Evolutionary conservation across 257 asterid genomes (phyloP).

Genomic region (Apocynum venetum): DNA sequence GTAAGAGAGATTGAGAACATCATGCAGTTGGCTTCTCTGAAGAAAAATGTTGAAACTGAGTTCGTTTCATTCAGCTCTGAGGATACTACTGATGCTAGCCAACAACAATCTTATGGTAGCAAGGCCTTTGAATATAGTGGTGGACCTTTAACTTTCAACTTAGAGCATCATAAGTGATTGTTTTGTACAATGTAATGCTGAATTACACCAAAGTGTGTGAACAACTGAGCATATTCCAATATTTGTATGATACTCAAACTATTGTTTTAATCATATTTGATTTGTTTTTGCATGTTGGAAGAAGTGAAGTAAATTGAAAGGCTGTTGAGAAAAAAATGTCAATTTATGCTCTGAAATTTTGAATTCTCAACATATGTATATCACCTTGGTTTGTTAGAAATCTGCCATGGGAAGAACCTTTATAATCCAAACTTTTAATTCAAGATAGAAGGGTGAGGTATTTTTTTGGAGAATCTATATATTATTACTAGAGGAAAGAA

Average conservation of each 20-base stretch:
- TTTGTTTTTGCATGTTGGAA: not conserved
- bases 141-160: constrained; percentile 40
- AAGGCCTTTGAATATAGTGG: constrained; percentile 57
- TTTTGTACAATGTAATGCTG: not conserved
- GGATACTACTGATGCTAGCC: constrained; percentile 40
- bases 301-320: not conserved
- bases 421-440: not conserved
- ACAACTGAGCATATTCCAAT: not conserved
- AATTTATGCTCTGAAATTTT: not conserved
- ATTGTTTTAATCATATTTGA: not conserved
- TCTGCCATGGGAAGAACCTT: not conserved
- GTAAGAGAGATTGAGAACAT: constrained; percentile 74
- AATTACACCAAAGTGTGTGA: not conserved
- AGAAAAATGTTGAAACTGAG: constrained; percentile 19
- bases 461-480: too few species aligned
- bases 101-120: constrained; percentile 35
- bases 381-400: not conserved
- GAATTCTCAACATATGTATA: not conserved
- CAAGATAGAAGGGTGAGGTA: too few species aligned
- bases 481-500: too few species aligned
- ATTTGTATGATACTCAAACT: not conserved
- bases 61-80: constrained; percentile 34
- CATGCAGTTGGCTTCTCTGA: constrained; percentile 35
- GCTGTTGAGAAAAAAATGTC: not conserved
- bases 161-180: constrained; percentile 21